Percentiles rank a stretch among this genome's conserved stretches.
phyloP scores from a whole-genome alignment of 2,329 filamentous ascomycete genomes.

The Fusarium buharicum region DNA sequence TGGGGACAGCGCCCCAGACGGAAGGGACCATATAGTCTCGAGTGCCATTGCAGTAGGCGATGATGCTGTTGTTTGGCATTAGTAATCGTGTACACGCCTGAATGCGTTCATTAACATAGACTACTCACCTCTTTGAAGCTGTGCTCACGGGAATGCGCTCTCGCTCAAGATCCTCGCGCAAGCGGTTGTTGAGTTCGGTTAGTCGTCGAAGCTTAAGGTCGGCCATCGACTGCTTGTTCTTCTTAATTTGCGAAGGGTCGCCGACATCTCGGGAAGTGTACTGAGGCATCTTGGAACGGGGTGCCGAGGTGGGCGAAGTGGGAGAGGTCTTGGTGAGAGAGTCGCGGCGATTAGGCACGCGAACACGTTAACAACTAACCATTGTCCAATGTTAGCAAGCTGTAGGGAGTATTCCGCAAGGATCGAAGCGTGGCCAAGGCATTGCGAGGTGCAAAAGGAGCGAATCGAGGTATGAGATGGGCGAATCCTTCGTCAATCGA shows the following conservation, averaged over 20 bases:
- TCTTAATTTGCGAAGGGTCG: conserved; percentile 77
- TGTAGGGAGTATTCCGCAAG: conserved; percentile 2
- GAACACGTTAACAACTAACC: conserved; percentile 33
- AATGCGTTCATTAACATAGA: background rate
- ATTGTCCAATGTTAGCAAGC: conserved; percentile 32
- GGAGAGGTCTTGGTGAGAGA: conserved; percentile 22
- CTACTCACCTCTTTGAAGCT: conserved; percentile 81
- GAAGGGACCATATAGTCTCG: conserved; percentile 99
- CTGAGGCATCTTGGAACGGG: conserved; percentile 65
- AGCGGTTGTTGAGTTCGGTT: conserved; percentile 94
- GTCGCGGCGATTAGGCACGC: conserved; percentile 28
- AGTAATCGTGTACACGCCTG: conserved; percentile 17
- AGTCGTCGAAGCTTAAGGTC: conserved; percentile 96
- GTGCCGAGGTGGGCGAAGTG: conserved; percentile 28
- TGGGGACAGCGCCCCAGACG: conserved; percentile 93
- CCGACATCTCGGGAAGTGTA: conserved; percentile 75
- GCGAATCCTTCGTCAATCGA: conserved; percentile 21
- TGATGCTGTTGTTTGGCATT: conserved; percentile 72
- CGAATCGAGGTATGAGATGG: conserved; percentile 9
- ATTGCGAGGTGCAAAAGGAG: conserved; percentile 14
- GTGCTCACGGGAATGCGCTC: conserved; percentile 96
- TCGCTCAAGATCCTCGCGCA: conserved; percentile 95
- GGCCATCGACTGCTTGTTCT: conserved; percentile 99
- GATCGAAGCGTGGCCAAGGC: conserved; percentile 10
- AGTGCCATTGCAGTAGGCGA: conserved; percentile 97